phyloP scores from a whole-genome alignment of 2,329 filamentous ascomycete genomes.

The Didymella pomorum region DNA sequence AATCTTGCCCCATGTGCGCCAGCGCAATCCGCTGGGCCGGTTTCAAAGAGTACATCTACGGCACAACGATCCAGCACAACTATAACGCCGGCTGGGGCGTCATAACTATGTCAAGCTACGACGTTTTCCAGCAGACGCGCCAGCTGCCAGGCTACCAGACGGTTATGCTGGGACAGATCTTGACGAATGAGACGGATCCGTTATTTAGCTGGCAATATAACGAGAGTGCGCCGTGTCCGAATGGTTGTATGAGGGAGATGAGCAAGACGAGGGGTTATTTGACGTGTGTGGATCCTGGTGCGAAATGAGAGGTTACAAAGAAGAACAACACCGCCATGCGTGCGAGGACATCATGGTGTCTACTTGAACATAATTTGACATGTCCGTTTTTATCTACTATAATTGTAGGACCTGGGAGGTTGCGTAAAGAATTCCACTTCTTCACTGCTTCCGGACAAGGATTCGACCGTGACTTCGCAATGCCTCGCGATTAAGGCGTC shows the following conservation, averaged over 20 bases:
- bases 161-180: not conserved
- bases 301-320: not conserved
- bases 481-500: not conserved
- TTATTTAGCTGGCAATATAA: not conserved
- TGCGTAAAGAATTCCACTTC: not conserved
- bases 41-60: not conserved
- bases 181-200: not conserved
- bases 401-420: too few species aligned
- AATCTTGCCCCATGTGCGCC: not conserved
- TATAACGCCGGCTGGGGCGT: not conserved
- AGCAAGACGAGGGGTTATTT: not conserved
- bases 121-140: not conserved
- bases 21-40: not conserved
- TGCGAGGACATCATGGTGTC: too few species aligned
- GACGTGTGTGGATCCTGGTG: not conserved
- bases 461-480: constrained; percentile 4
- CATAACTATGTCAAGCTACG: not conserved
- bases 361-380: too few species aligned
- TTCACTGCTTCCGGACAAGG: not conserved
- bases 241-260: not conserved
- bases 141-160: not conserved
- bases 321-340: too few species aligned
- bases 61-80: not conserved
- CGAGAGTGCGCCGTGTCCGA: not conserved
- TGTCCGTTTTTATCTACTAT: too few species aligned